Base-by-base conservation (phyloP, 768 basidiomycete genomes). In the Pholiota molesta region DNA sequence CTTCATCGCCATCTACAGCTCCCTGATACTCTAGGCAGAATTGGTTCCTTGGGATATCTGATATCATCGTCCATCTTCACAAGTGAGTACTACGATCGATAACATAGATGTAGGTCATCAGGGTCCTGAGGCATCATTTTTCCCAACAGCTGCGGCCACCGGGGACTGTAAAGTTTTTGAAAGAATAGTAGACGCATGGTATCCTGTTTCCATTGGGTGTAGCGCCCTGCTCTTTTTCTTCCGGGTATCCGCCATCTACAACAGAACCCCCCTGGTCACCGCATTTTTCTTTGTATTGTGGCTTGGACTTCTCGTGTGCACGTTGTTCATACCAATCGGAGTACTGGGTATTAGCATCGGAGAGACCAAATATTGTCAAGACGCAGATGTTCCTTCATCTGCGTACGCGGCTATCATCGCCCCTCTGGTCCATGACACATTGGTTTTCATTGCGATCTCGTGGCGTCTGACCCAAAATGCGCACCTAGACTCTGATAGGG, bases 401-500 rank as follows among this genome's bases (percentile, higher is more conserved):
- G 65, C 42, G 58, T 64, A 11, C 4, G 63, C 68, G 14, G 59
- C 71, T 9, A 63, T 61, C 0, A 68, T 74, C 51, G 57, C 62
- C 3, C 57, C 66, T 1, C 56, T 72, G 1, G 60, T 75, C 16
- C 62, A 71, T 45, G 75, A 77, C 57, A 75, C 72, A 0, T 54
- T 65, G 44, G 71, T 76, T 8, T 75, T 75, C 56, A 33, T 74
- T 33, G 69, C 73, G 14, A 73, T 76, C 7, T 73, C 76, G 7
- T 71, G 66, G 62, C 64, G 68, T 3, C 61, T 78, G 8, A 37
- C 68, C 11, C 44, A 45, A 23, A 62, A 68, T 33, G 39, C 69
- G 9, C 55, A 64, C 28, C 33, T 47, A 8, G 55, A 65, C 19
- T 47, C 45, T 47, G 45, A 47, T 19, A 47, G 21, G 2, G 45